These are phyloP conservation scores for Candida freyschussii DNA, from an alignment of 1,139 yeast species.

Conservation along the genomic window DNA sequence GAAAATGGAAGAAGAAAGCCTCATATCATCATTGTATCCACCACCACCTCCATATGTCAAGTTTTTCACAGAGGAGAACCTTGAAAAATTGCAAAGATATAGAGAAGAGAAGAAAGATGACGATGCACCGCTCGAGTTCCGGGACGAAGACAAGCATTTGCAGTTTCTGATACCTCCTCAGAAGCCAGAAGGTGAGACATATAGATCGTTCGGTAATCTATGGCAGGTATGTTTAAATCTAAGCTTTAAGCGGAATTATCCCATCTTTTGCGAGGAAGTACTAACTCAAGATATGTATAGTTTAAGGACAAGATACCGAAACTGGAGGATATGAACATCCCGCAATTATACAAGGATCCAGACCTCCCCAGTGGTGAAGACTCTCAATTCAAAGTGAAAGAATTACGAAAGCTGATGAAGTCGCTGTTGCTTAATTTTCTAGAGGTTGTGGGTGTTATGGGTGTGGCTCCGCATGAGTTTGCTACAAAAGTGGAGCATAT, in stretches of 20 bases:
- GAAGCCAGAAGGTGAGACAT: slow-evolving; percentile 54
- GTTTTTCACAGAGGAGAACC: slow-evolving; percentile 61
- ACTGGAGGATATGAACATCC: slow-evolving; percentile 61
- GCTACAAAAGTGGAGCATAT: slow-evolving; percentile 66
- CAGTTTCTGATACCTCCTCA: slow-evolving; percentile 61
- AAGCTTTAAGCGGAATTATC: too few species aligned
- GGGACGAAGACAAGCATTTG: slow-evolving; percentile 31
- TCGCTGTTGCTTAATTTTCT: slow-evolving; percentile 67
- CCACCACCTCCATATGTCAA: slow-evolving; percentile 80
- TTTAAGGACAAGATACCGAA: slow-evolving; percentile 66
- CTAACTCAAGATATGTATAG: slow-evolving; percentile 12
- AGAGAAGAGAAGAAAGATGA: slow-evolving; percentile 10
- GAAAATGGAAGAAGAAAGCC: slow-evolving; percentile 29
- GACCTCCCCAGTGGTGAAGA: slow-evolving; percentile 17
- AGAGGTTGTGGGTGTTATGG: slow-evolving; percentile 69
- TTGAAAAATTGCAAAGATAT: slow-evolving; percentile 28
- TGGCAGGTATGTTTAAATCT: slow-evolving; percentile 50
- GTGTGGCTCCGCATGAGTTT: slow-evolving; percentile 62
- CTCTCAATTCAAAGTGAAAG: slow-evolving; percentile 53
- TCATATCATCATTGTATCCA: slow-evolving; percentile 65
- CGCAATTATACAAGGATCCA: slow-evolving; percentile 49
- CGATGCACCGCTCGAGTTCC: slow-evolving; percentile 11
- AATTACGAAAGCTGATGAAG: slow-evolving; percentile 64
- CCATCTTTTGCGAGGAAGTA: neutral
- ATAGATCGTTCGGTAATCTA: slow-evolving; percentile 74